A percentile compares a stretch with the other conserved stretches of the same genome.
These are phyloP conservation scores for Carex arenaria DNA, from an alignment of 202 grass and related monocot genomes.

Conservation along the genomic window DNA sequence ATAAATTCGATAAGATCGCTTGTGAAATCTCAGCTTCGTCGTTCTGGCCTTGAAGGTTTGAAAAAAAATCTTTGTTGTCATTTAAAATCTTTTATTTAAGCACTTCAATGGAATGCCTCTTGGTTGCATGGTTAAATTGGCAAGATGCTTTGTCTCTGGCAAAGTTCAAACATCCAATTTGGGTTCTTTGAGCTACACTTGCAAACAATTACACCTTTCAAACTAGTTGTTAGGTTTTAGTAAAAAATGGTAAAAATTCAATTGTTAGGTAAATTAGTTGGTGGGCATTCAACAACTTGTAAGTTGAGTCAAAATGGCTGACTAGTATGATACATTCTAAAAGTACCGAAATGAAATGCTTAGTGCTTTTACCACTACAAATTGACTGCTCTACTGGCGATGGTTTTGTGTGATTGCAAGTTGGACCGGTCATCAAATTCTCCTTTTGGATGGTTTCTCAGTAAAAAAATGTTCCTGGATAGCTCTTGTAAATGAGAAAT, in stretches of 20 bases:
- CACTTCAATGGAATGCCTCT: not conserved
- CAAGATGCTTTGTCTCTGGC: not conserved
- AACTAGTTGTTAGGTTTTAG: not conserved
- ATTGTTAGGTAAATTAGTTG: constrained; percentile 11
- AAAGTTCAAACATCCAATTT: not conserved
- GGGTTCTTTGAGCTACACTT: not conserved
- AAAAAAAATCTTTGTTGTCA: not conserved
- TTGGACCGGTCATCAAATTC: not conserved
- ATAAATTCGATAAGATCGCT: constrained; percentile 46
- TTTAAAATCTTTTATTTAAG: not conserved
- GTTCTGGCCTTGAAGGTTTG: constrained; percentile 52
- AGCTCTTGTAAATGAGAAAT: not conserved
- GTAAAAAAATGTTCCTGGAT: not conserved
- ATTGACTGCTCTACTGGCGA: not conserved
- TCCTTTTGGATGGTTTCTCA: not conserved
- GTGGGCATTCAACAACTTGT: not conserved
- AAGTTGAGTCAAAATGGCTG: not conserved
- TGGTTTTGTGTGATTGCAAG: not conserved
- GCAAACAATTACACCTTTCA: not conserved
- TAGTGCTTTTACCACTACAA: not conserved
- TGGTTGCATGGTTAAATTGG: not conserved
- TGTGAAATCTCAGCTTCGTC: constrained; percentile 66
- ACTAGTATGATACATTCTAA: not conserved
- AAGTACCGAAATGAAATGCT: not conserved
- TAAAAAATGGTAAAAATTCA: not conserved